Evolutionary conservation across 768 basidiomycete species (phyloP).

Genomic region (Lactarius hengduanensis): DNA sequence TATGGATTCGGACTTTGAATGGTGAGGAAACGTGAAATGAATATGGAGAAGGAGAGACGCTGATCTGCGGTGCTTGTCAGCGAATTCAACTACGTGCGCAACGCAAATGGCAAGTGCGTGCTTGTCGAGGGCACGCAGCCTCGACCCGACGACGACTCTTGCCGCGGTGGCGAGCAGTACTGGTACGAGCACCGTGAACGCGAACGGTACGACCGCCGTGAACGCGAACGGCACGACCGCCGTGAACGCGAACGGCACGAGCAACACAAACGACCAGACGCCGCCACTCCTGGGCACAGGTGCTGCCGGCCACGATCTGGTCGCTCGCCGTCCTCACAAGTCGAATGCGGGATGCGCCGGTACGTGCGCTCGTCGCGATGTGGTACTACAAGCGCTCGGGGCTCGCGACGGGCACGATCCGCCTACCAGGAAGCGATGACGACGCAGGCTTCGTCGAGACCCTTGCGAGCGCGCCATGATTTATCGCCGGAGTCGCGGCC

Average conservation of each 20-base stretch:
- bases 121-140: slow-evolving; percentile 68
- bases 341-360: too few species aligned
- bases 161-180: slow-evolving; percentile 60
- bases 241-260: too few species aligned
- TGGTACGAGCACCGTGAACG: slow-evolving; percentile 98
- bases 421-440: slow-evolving; percentile 56
- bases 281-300: too few species aligned
- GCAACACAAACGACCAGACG: too few species aligned
- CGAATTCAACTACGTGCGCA: slow-evolving; percentile 87
- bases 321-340: too few species aligned
- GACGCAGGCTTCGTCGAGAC: slow-evolving; percentile 61
- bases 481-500: slow-evolving; percentile 73
- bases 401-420: slow-evolving; percentile 71
- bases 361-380: slow-evolving; percentile 65
- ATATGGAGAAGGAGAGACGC: not conserved
- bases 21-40: slow-evolving; percentile 50
- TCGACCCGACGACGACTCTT: slow-evolving; percentile 60
- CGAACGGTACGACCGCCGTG: too few species aligned
- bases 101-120: slow-evolving; percentile 71
- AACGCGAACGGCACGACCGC: too few species aligned
- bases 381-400: slow-evolving; percentile 83
- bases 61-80: slow-evolving; percentile 41
- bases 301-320: too few species aligned
- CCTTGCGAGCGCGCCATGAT: slow-evolving; percentile 87
- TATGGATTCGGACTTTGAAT: slow-evolving; percentile 81